Conservation (phyloP, 1,284 basidiomycete species). For the Malassezia slooffiae region DNA sequence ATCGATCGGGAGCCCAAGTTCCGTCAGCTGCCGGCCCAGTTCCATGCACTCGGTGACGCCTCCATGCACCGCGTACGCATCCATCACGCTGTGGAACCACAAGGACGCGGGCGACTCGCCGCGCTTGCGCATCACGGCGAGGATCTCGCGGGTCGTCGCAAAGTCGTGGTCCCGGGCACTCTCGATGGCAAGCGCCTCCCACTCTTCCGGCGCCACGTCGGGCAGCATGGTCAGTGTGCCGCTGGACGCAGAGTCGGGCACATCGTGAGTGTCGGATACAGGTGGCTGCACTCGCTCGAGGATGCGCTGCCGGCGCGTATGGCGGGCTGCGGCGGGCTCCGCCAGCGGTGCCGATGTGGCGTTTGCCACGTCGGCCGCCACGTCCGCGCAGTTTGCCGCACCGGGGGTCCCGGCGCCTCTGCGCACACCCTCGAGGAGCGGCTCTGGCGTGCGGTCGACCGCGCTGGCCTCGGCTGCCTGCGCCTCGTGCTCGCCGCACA, state of each 20-base stretch:
- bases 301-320: slow-evolving; percentile 1
- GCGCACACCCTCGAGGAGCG: no score
- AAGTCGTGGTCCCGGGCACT: slow-evolving; percentile 20
- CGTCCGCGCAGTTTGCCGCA: background rate
- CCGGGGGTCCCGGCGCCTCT: no score
- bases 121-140: slow-evolving; percentile 18
- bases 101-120: slow-evolving; percentile 20
- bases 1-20: slow-evolving; percentile 18
- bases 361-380: background rate
- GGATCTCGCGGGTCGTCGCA: slow-evolving; percentile 10
- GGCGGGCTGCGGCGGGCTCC: background rate
- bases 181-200: slow-evolving; percentile 27
- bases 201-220: slow-evolving; percentile 25
- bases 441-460: no score
- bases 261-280: background rate
- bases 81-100: slow-evolving; percentile 49
- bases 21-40: slow-evolving; percentile 14
- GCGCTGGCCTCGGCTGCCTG: background rate
- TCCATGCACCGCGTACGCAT: slow-evolving; percentile 52
- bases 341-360: background rate
- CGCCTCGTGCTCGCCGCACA: background rate
- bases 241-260: background rate
- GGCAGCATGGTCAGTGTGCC: slow-evolving; percentile 8
- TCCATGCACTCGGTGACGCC: slow-evolving; percentile 45
- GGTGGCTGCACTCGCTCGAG: background rate